phyloP scores from a whole-genome alignment of 169 alveolate species.

The Cryptosporidium viatorum region DNA sequence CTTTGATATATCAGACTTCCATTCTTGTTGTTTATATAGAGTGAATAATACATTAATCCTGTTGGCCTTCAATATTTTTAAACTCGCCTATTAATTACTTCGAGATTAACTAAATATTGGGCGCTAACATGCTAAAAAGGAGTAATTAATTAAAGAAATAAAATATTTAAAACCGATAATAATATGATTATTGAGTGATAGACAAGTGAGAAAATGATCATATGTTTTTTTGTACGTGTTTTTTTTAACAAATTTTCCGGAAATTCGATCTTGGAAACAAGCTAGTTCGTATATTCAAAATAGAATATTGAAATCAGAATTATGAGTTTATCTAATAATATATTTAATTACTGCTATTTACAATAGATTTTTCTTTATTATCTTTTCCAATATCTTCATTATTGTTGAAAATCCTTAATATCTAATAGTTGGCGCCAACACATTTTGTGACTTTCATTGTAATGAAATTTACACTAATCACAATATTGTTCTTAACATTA shows the following conservation, averaged over 20 bases:
- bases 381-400: neutral
- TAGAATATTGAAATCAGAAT: neutral
- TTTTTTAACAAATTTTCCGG: no score
- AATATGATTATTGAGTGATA: neutral
- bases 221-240: no score
- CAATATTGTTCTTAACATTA: neutral
- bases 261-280: neutral
- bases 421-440: neutral
- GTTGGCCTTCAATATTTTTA: neutral
- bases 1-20: slow-evolving; percentile 92
- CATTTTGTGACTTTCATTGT: neutral
- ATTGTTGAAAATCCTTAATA: neutral
- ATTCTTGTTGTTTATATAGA: slow-evolving; percentile 91
- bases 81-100: neutral
- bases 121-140: neutral
- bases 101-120: neutral
- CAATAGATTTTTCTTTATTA: neutral
- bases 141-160: neutral
- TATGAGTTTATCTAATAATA: no score
- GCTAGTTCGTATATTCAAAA: neutral
- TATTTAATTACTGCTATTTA: no score
- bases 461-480: neutral
- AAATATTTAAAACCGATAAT: neutral
- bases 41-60: slow-evolving; percentile 79
- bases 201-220: neutral